Evolutionary conservation across 768 basidiomycete species (phyloP).

Genomic region (Hirschioporus abietinus): DNA sequence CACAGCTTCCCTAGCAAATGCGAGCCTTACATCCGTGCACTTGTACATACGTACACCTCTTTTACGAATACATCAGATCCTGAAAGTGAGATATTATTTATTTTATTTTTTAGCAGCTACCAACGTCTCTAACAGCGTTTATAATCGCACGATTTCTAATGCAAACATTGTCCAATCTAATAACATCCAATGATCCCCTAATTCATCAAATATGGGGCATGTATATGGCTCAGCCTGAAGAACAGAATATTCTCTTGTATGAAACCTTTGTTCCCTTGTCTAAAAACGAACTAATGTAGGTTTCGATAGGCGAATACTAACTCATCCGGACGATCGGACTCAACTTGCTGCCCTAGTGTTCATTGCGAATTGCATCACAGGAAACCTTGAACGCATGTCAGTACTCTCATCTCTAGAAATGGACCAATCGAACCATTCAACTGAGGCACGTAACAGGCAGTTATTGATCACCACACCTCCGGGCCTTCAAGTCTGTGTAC

Average conservation of each 20-base stretch:
- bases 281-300: not conserved
- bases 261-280: constrained; percentile 13
- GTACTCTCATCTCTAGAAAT: constrained; percentile 17
- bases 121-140: constrained; percentile 42
- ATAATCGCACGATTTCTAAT: constrained; percentile 59
- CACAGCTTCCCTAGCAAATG: constrained; percentile 41
- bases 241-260: constrained; percentile 72
- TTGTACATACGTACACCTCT: constrained; percentile 72
- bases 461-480: constrained; percentile 46
- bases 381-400: constrained; percentile 51
- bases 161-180: constrained; percentile 79
- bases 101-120: constrained; percentile 4
- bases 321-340: constrained; percentile 58
- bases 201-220: constrained; percentile 55
- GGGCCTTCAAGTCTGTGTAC: constrained; percentile 62
- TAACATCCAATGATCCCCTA: constrained; percentile 65
- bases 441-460: constrained; percentile 30
- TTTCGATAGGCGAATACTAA: constrained; percentile 38
- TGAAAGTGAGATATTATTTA: constrained; percentile 38
- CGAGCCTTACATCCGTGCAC: constrained; percentile 62
- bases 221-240: constrained; percentile 64
- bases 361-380: constrained; percentile 65
- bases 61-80: constrained; percentile 64
- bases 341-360: constrained; percentile 62
- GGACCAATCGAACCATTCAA: not conserved